A percentile compares a stretch with the other conserved stretches of the same genome.
phyloP scores from a whole-genome alignment of 768 basidiomycete species.

The Termitomyces sp. region DNA sequence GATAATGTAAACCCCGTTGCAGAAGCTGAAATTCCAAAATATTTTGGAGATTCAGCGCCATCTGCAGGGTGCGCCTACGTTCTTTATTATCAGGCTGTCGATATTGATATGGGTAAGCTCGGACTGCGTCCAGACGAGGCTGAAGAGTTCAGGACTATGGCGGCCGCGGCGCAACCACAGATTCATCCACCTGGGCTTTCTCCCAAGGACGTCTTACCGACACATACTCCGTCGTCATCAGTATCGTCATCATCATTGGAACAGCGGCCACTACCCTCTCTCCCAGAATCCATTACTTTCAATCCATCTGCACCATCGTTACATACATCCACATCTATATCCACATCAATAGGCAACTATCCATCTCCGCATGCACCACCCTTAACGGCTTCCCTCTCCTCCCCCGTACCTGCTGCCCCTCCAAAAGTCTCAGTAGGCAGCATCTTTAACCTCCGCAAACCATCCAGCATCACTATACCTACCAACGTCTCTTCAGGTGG shows the following conservation, averaged over 20 bases:
- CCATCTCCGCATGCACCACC: neutral
- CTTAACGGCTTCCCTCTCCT: conserved; percentile 3
- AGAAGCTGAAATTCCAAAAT: conserved; percentile 86
- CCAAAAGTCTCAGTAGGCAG: conserved; percentile 1
- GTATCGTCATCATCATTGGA: neutral
- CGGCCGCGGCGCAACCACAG: neutral
- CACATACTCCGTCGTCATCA: conserved; percentile 4
- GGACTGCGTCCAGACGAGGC: conserved; percentile 43
- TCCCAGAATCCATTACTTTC: neutral
- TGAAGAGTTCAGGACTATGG: conserved; percentile 2
- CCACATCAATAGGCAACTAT: conserved; percentile 11
- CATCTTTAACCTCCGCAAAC: conserved; percentile 15
- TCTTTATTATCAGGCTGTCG: conserved; percentile 92
- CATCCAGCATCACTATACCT: conserved; percentile 12
- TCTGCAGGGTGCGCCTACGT: conserved; percentile 90
- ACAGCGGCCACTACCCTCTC: neutral
- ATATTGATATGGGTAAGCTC: conserved; percentile 70
- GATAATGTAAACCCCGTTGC: conserved; percentile 85
- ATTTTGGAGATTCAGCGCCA: conserved; percentile 80
- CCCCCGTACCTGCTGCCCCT: neutral
- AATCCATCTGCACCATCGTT: neutral
- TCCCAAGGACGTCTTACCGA: conserved; percentile 9
- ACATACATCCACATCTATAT: conserved; percentile 12
- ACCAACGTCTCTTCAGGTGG: neutral
- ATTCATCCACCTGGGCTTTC: conserved; percentile 7